Evolutionary conservation across 2,329 filamentous ascomycete genomes (phyloP).

Genomic region (Fusarium austroafricanum): DNA sequence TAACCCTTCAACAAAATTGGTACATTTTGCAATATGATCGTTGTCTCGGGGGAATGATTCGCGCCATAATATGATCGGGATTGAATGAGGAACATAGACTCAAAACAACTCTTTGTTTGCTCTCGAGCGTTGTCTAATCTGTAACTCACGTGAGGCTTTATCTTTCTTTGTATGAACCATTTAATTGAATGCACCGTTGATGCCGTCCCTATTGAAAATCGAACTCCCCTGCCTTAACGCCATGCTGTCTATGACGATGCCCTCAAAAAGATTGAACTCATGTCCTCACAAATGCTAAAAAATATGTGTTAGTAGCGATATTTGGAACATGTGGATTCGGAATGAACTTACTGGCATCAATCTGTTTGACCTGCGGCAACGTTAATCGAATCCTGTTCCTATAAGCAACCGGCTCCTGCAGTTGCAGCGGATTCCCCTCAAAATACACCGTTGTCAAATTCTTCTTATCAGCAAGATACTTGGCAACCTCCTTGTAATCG

Average conservation of each 20-base stretch:
- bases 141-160: constrained; percentile 8
- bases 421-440: constrained; percentile 92
- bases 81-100: not conserved
- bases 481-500: constrained; percentile 86
- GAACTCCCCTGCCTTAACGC: constrained; percentile 37
- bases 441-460: constrained; percentile 92
- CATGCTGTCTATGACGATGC: constrained; percentile 39
- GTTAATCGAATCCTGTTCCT: constrained; percentile 92
- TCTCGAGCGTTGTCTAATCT: constrained; percentile 7
- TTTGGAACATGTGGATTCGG: not conserved
- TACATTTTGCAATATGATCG: not conserved
- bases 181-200: constrained; percentile 21
- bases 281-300: constrained; percentile 50
- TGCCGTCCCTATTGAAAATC: constrained; percentile 26
- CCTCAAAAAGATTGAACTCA: constrained; percentile 20
- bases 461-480: constrained; percentile 80
- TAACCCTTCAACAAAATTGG: constrained; percentile 17
- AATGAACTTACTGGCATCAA: constrained; percentile 89
- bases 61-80: not conserved
- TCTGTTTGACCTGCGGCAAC: constrained; percentile 88
- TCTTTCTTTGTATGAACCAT: constrained; percentile 12
- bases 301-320: not conserved
- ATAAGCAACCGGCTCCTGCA: constrained; percentile 83
- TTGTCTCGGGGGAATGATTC: not conserved
- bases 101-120: not conserved